phyloP scores from a whole-genome alignment of 345 rosid species.

The Physaria fendleri region DNA sequence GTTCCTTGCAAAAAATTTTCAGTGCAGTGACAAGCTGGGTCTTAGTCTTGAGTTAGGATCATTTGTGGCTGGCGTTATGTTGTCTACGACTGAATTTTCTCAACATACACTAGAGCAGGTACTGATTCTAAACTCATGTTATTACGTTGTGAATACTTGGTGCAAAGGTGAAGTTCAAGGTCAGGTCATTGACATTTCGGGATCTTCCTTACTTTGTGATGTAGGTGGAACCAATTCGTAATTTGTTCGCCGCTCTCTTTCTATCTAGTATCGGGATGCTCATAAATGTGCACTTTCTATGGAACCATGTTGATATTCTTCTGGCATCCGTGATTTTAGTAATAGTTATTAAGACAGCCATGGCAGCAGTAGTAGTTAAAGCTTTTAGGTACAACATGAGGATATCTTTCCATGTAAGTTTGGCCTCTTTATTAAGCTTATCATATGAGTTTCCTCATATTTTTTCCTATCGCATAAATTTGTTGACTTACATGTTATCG shows the following conservation, averaged over 20 bases:
- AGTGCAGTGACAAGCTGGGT: conserved; percentile 99
- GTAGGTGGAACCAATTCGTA: conserved; percentile 98
- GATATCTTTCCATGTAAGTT: conserved; percentile 86
- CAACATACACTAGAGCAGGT: conserved; percentile 99
- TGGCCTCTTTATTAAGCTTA: conserved; percentile 3
- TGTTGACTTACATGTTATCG: conserved; percentile 64
- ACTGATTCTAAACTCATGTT: background rate
- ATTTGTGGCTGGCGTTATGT: conserved; percentile 97
- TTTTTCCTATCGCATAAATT: background rate
- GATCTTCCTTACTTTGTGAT: conserved; percentile 10
- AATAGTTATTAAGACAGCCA: conserved; percentile 77
- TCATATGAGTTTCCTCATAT: background rate
- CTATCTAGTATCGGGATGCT: conserved; percentile 99
- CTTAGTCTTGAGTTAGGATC: conserved; percentile 99
- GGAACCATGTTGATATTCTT: conserved; percentile 98
- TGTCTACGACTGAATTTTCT: conserved; percentile 92
- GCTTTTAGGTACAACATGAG: conserved; percentile 75
- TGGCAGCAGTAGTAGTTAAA: conserved; percentile 59
- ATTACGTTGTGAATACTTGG: background rate
- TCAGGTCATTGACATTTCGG: conserved; percentile 1
- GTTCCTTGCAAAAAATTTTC: conserved; percentile 41
- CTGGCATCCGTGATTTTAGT: conserved; percentile 93
- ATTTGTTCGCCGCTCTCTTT: conserved; percentile 92
- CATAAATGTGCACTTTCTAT: conserved; percentile 89
- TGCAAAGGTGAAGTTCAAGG: background rate